Conservation (phyloP, 169 alveolate genomes). For the Babesia ovata region DNA sequence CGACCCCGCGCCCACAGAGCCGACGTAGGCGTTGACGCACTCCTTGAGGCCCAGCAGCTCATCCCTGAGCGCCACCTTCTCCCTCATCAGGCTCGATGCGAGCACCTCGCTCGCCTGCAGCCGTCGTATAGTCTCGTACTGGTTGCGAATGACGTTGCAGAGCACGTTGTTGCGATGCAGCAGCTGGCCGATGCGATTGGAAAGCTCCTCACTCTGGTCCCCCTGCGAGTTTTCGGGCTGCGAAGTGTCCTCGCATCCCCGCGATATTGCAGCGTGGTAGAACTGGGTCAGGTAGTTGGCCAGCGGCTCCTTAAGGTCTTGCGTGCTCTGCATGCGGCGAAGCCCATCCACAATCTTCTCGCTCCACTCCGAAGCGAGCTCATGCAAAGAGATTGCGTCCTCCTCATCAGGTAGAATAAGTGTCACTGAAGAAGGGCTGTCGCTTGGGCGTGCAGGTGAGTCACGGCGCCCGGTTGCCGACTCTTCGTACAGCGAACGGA, state of each 20-base stretch:
- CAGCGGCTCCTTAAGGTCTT: conserved; percentile 38
- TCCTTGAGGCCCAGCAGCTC: conserved; percentile 19
- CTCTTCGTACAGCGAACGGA: conserved; percentile 17
- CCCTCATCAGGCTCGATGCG: conserved; percentile 12
- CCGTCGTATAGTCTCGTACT: conserved; percentile 54
- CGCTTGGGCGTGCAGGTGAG: neutral
- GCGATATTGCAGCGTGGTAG: conserved; percentile 10
- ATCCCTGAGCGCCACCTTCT: conserved; percentile 26
- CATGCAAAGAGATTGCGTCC: neutral
- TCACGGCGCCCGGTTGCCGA: conserved; percentile 5
- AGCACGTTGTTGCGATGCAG: conserved; percentile 46
- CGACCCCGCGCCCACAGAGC: conserved; percentile 6
- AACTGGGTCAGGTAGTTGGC: conserved; percentile 18
- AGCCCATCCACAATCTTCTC: conserved; percentile 48
- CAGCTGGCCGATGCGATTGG: conserved; percentile 37
- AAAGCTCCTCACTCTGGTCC: conserved; percentile 12
- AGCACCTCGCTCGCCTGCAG: conserved; percentile 21
- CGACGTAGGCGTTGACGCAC: conserved; percentile 15
- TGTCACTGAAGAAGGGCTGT: neutral
- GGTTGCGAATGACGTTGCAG: conserved; percentile 49
- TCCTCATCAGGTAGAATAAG: neutral
- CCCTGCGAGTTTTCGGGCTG: neutral
- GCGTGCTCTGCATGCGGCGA: conserved; percentile 22
- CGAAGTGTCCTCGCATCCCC: neutral
- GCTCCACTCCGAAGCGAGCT: conserved; percentile 21